Evolutionary conservation across 2,329 filamentous ascomycete genomes (phyloP).

Genomic region (Fusarium chuoi): DNA sequence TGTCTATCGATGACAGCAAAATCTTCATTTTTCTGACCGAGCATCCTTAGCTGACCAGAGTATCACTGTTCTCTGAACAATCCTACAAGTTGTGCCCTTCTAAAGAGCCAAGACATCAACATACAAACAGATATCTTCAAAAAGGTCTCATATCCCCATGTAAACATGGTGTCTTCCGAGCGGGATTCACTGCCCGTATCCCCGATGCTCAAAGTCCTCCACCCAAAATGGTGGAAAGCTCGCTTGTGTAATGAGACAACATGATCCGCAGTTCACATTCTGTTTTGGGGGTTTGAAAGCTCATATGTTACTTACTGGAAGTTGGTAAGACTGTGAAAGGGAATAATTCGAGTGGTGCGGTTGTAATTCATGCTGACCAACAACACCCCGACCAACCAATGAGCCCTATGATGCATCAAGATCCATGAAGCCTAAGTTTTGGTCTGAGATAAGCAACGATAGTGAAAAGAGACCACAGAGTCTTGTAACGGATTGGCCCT

Average conservation of each 20-base stretch:
- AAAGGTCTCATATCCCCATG: background rate
- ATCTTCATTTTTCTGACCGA: background rate
- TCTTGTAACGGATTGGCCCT: background rate
- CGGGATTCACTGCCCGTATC: constrained; percentile 1
- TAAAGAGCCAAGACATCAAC: background rate
- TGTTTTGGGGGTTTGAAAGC: background rate
- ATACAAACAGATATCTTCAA: background rate
- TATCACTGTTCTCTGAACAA: background rate
- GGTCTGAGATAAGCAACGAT: background rate
- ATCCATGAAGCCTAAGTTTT: background rate
- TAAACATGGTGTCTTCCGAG: background rate
- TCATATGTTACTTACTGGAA: background rate
- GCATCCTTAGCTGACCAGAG: background rate
- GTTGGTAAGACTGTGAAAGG: background rate
- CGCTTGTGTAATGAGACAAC: background rate
- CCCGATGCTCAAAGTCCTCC: constrained; percentile 11
- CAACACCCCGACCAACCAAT: background rate
- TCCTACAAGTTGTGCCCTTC: background rate
- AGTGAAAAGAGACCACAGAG: background rate
- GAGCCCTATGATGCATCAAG: background rate
- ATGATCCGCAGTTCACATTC: background rate
- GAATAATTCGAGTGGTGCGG: background rate
- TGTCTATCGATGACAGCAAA: background rate
- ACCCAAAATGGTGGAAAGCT: constrained; percentile 9
- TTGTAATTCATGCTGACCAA: background rate